These are phyloP conservation scores for Penium margaritaceum DNA, from an alignment of 139 green algal species.

Conservation along the genomic window DNA sequence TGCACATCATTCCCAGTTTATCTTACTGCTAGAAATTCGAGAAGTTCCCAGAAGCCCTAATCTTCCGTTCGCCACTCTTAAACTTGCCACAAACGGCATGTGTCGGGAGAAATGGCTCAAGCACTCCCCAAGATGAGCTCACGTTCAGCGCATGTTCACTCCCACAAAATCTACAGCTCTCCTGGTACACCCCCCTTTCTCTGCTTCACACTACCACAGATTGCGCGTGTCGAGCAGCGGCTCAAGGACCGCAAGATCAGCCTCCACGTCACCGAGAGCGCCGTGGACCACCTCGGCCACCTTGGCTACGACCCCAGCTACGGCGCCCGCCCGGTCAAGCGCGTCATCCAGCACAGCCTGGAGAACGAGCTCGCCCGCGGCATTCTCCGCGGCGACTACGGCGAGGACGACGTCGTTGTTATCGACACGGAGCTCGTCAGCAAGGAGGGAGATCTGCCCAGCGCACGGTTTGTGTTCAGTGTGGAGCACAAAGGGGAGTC, in stretches of 20 bases:
- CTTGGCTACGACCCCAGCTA: slow-evolving; percentile 85
- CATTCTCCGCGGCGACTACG: slow-evolving; percentile 66
- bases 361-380: slow-evolving; percentile 84
- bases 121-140: too few species aligned
- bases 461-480: slow-evolving; percentile 14
- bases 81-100: too few species aligned
- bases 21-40: too few species aligned
- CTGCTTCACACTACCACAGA: too few species aligned
- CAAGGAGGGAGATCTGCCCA: not conserved
- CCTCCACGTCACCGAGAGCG: slow-evolving; percentile 59
- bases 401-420: slow-evolving; percentile 65
- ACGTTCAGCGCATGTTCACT: too few species aligned
- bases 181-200: too few species aligned
- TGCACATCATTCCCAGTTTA: too few species aligned
- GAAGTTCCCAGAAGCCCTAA: too few species aligned
- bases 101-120: too few species aligned
- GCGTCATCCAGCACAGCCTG: slow-evolving; percentile 88
- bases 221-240: slow-evolving; percentile 61
- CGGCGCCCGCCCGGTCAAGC: slow-evolving; percentile 91
- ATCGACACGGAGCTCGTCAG: slow-evolving; percentile 47
- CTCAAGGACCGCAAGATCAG: slow-evolving; percentile 80
- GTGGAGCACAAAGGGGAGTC: not conserved
- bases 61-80: too few species aligned
- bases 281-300: slow-evolving; percentile 67
- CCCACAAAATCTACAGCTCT: too few species aligned